phyloP scores from a whole-genome alignment of 345 rosid species.

The Camelina sativa region DNA sequence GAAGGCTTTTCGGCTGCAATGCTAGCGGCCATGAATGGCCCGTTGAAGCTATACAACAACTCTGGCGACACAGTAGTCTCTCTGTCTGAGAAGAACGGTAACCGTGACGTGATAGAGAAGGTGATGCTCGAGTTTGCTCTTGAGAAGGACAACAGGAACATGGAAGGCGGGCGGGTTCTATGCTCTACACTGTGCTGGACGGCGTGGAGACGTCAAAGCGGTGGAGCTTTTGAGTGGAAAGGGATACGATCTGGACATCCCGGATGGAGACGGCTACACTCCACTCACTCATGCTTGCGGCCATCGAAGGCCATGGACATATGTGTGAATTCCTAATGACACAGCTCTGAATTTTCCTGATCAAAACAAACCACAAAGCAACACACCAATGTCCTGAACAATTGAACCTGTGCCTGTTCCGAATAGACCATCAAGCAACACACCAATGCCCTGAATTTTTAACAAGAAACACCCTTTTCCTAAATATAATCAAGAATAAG shows the following conservation, averaged over 20 bases:
- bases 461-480: conserved; percentile 87
- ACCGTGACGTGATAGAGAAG: conserved; percentile 77
- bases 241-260: conserved; percentile 73
- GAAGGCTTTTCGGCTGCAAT: conserved; percentile 88
- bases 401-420: too few relatives aligned
- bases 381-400: too few relatives aligned
- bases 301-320: conserved; percentile 70
- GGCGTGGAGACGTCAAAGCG: conserved; percentile 82
- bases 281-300: conserved; percentile 97
- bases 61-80: conserved; percentile 77
- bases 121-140: conserved; percentile 94
- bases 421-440: too few relatives aligned
- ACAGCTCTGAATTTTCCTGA: too few relatives aligned
- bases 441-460: too few relatives aligned
- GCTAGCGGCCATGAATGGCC: conserved; percentile 80
- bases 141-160: conserved; percentile 68
- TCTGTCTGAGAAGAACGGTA: conserved; percentile 63
- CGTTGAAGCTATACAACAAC: conserved; percentile 68
- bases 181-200: conserved; percentile 94
- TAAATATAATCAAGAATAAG: conserved; percentile 32
- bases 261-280: conserved; percentile 81
- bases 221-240: conserved; percentile 63
- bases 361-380: too few relatives aligned
- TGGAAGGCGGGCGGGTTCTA: conserved; percentile 72
- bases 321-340: conserved; percentile 71